Percentiles rank a stretch among this genome's conserved stretches.
Conservation (phyloP, 768 basidiomycete species). For the Mycena vulgaris region DNA sequence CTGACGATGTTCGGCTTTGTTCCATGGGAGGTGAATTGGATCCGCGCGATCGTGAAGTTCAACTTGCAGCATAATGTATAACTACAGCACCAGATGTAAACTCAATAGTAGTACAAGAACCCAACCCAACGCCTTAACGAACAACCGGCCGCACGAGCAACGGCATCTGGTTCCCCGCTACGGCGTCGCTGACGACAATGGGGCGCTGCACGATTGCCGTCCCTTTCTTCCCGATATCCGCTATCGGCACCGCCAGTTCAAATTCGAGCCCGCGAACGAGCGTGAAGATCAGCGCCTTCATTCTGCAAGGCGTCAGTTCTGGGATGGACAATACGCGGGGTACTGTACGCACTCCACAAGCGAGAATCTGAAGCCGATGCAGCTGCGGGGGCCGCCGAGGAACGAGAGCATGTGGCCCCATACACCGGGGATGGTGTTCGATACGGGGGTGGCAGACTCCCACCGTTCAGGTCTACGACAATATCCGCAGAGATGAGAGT, state of each 20-base stretch:
- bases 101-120: no score
- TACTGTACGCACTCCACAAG: constrained; percentile 15
- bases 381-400: constrained; percentile 60
- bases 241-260: constrained; percentile 21
- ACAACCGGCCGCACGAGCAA: constrained; percentile 16
- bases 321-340: background rate
- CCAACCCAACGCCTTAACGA: no score
- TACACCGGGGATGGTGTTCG: constrained; percentile 55
- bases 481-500: background rate
- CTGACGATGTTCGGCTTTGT: no score
- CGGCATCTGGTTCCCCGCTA: constrained; percentile 26
- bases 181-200: constrained; percentile 5
- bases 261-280: constrained; percentile 19
- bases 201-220: constrained; percentile 21
- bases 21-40: no score
- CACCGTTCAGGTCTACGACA: constrained; percentile 61
- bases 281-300: constrained; percentile 14
- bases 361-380: constrained; percentile 52
- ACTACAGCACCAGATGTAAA: no score
- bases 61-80: no score
- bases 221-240: constrained; percentile 3
- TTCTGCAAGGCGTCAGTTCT: background rate
- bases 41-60: no score
- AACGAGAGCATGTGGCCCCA: constrained; percentile 58
- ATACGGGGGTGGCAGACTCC: constrained; percentile 38